Evolutionary conservation across 225 moss, liverwort and hornwort species (phyloP), one percentile per base, ranked within the genome.

Genomic region (Marchantia polymorpha): DNA sequence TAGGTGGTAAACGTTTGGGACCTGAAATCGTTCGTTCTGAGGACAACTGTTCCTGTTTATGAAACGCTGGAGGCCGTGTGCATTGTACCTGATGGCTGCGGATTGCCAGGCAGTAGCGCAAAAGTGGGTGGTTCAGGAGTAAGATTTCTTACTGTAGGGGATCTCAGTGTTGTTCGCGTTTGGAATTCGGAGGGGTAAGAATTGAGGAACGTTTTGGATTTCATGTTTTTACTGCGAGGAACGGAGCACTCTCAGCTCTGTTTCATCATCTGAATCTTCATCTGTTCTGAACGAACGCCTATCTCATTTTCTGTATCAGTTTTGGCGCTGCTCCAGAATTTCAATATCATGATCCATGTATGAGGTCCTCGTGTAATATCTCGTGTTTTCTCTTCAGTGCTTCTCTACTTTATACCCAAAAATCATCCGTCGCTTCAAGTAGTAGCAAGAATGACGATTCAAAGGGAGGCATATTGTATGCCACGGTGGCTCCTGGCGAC

Each of bases 1-100:
- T 72, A 97, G 96, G 97, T 99, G 65, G 97, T 93, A 83, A 99
- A 99, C 82, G 83, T 99, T 25, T 99, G 97, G 97, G 78, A 92
- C 85, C 74, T 99, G 69, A 83, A 87, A 77, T 86, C 89, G 75
- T 90, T 92, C 84, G 89, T 73, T 81, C 80, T 91, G 64, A 84
- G 81, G 65, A 90, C 88, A 17, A 95, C 97, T 68, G 83, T 95
- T 74, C 92, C 93, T 78, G 93, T 99, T 64, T 93, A 89, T 77
- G 97, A 99, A 87, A 91, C 90, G 68, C 77, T 99, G 69, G 97
- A 95, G 89, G 79, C 91, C 53, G 91, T 99, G 63, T 82, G 90
- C 76, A 84, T 91, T 73, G 72, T 95, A 83, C 89, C 93, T 75
- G 89, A 90, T 53, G 84, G 81, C 73, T 89, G 83, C 85, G 89